Conservation (phyloP, 495 filamentous ascomycete genomes). For the Talaromyces thailandensis region DNA sequence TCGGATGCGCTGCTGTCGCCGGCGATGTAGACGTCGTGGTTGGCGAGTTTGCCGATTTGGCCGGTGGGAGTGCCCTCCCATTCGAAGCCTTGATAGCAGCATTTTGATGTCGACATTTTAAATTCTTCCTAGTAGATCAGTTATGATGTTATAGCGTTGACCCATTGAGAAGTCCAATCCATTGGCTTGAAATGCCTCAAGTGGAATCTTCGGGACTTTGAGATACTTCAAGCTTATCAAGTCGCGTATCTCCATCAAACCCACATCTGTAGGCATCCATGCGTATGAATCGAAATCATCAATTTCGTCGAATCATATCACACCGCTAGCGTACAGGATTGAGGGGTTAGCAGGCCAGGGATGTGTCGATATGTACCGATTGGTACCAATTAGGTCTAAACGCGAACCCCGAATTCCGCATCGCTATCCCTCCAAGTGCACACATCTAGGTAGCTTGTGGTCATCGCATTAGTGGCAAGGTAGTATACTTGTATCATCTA, state of each 20-base stretch:
- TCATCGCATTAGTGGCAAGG: no score
- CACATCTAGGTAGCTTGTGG: no score
- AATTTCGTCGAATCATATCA: background rate
- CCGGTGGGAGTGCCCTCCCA: conserved; percentile 41
- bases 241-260: background rate
- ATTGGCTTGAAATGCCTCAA: background rate
- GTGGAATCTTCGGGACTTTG: background rate
- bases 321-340: background rate
- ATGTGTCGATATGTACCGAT: no score
- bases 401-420: no score
- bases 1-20: conserved; percentile 18
- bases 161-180: background rate
- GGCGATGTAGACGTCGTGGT: conserved; percentile 32
- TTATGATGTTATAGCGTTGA: background rate
- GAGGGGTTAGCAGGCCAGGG: no score
- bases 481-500: no score
- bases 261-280: background rate
- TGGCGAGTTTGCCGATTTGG: conserved; percentile 22
- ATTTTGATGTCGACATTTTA: conserved; percentile 12
- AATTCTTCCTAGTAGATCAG: background rate
- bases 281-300: background rate
- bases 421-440: no score
- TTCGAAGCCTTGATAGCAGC: conserved; percentile 25
- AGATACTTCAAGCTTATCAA: background rate
- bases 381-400: no score